Base-by-base conservation (phyloP, 306 rosid species). In the Trifolium subterraneum region DNA sequence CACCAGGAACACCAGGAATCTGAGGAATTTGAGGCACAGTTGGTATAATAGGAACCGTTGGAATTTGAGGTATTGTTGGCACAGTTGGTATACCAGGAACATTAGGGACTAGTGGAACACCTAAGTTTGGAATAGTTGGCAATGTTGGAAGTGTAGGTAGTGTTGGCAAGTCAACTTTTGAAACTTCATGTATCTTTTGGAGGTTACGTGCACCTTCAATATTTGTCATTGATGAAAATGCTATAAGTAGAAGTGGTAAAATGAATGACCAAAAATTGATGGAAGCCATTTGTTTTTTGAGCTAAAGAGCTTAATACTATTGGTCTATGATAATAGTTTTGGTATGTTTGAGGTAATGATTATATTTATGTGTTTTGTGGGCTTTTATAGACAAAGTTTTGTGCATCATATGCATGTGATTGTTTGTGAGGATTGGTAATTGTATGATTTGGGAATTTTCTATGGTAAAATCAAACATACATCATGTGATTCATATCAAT, bases 201-300 rank as follows among this genome's bases (percentile, higher is more conserved):
- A 79, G 81, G 51, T n/a, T 9, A 23, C 92, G 84, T 60, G 88
- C 86, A 14, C 73, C 88, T 3, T 79, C 79, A 45, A 77, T 75
- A 8, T 41, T 64, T 41, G 23, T 76, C 73, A 87, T 39, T 69
- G 76, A 27, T 38, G 79, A 64, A 33, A 80, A 41, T 1, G 80
- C 73, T 13, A 81, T 23, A 9, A 85, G 64, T 51, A 87, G 2
- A 39, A 84, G 27, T 25, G 77, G 41, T 44, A 85, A 22, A 64
- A 83, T 19, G 27, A 74, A 63, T 55, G 74, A 22, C 64, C 63
- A 55, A 22, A 79, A 71, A 58, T 47, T 55, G 48, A 19, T 63
- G 59, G 71, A 70, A 42, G 77, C 84, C 88, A 88, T 88, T 59
- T 29, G 23, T 59, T 59, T 74, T 63, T 69, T 55, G 25, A 73